Base-by-base conservation (phyloP, 208 protist species). In the Acanthamoeba healyi region DNA sequence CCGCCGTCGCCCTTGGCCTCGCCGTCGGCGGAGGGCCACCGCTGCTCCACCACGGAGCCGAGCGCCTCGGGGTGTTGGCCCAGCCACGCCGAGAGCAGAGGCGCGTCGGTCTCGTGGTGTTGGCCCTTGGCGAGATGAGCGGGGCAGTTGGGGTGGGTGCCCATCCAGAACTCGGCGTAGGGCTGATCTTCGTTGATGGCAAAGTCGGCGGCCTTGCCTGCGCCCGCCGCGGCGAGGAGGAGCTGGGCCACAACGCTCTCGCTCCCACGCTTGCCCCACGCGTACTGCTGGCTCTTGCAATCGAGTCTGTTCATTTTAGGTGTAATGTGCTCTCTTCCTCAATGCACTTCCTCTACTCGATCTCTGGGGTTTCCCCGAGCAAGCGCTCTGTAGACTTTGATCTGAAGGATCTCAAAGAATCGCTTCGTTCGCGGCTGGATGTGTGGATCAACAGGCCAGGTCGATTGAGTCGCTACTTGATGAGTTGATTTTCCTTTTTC, bases 131-230 rank as follows among this genome's bases (percentile, higher is more conserved):
- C 40, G 29, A 98, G 77, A 9, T 92, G 72, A 12, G 98, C 98
- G 6, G 98, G 99, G 61, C 97, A 98, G 63, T 94, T 98, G 1
- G 97, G 96, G 94, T 99, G 99, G 40, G 98, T 99, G 29, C 99
- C 99, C 77, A 99, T 98, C 99, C 99, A 99, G 65, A 99, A 94
- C 96, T 99, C 99, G 26, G 98, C 98, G 65, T 97, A 98, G 29
- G 96, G 96, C 56, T 93, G 46, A 44, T 95, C 79, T 15, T 56
- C 72, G 19, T 94, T 44, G 34, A 95, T 54, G 38, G 29, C 46
- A 26, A 22, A 10, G 86, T 63, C 15, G 79, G 54, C 24, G 24
- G 54, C n/a, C n/a, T 81, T 26, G 34, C 40, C 26, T 9, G 26
- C 42, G 22, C 36, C 19, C 5, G 10, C 72, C 9, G 67, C 24